Evolutionary conservation across 176 grass and related monocot species (phyloP), one percentile per base, ranked within the genome.

Genomic region (Bonia amplexicaulis): DNA sequence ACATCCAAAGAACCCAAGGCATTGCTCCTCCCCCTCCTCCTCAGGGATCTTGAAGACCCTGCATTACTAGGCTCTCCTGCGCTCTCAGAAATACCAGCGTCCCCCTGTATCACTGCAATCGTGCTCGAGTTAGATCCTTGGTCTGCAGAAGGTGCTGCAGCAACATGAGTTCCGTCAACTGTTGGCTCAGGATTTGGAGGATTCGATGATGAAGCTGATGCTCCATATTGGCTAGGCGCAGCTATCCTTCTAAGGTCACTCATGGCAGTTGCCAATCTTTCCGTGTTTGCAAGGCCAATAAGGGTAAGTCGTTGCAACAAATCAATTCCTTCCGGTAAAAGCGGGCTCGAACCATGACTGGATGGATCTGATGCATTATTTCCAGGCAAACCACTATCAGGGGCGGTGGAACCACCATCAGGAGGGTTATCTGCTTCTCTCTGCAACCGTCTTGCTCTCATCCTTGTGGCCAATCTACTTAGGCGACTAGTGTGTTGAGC

Each of bases 111-210:
- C 52, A 91, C 88, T 45, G 93, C 90, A 91, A 89, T 87, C 73
- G 96, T 99, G 74, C 96, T 99, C 2, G 88, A 99, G 76, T 91
- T 94, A 76, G 90, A 99, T 39, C 85, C 88, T 85, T 95, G 96
- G 61, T 99, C 91, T 45, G 88, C 84, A 80, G 90, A 91, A 69
- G 94, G 87, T 64, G 86, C 88, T 75, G 60, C 81, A 69, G 85
- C 86, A 45, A 87, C 84, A 71, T 76, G 83, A 73, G 45, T 37
- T 80, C 74, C 78, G 29, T 78, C 84, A 42, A 59, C 47, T 26
- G 74, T 79, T 78, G 85, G 76, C 59, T 87, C 91, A 3, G 71
- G 80, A 87, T 86, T 95, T 77, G 80, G 85, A 85, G 81, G 88
- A 64, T 91, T 86, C 12, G 85, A 71, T 61, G 78, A 85, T 37